A percentile compares a stretch with the other conserved stretches of the same genome.
Conservation (phyloP, 306 rosid species). For the Purshia tridentata region DNA sequence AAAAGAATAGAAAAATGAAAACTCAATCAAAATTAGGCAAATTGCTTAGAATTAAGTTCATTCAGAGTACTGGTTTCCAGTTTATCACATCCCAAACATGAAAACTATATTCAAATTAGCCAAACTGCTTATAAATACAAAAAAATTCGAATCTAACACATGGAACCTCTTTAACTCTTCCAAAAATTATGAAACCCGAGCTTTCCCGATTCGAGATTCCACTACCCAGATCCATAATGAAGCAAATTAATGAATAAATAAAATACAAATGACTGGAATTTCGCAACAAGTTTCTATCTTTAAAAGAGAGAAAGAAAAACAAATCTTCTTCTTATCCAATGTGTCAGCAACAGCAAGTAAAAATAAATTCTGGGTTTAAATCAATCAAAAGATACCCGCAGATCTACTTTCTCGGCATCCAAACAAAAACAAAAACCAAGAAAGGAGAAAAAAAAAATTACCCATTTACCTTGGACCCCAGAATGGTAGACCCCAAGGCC, state of each 20-base stretch:
- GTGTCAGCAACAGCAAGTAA: too few species aligned
- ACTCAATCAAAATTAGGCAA: background rate
- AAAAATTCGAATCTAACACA: background rate
- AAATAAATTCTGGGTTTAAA: too few species aligned
- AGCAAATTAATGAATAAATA: background rate
- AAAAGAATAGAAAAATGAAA: background rate
- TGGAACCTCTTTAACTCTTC: background rate
- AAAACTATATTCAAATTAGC: background rate
- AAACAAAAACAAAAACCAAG: background rate
- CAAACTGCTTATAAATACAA: background rate
- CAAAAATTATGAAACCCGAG: background rate
- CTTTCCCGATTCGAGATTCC: background rate
- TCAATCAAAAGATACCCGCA: background rate
- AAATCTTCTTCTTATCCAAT: background rate
- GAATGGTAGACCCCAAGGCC: slow-evolving; percentile 98
- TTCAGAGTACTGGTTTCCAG: background rate
- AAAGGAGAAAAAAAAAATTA: background rate
- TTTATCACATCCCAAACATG: background rate
- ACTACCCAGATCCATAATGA: background rate
- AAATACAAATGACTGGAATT: background rate
- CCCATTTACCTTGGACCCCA: slow-evolving; percentile 74
- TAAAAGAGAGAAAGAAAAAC: background rate
- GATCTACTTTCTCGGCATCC: slow-evolving; percentile 10
- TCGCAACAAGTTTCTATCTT: background rate
- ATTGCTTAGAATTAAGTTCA: background rate